Base-by-base conservation (phyloP, 2,329 filamentous ascomycete species). In the Penicillium nordicum region DNA sequence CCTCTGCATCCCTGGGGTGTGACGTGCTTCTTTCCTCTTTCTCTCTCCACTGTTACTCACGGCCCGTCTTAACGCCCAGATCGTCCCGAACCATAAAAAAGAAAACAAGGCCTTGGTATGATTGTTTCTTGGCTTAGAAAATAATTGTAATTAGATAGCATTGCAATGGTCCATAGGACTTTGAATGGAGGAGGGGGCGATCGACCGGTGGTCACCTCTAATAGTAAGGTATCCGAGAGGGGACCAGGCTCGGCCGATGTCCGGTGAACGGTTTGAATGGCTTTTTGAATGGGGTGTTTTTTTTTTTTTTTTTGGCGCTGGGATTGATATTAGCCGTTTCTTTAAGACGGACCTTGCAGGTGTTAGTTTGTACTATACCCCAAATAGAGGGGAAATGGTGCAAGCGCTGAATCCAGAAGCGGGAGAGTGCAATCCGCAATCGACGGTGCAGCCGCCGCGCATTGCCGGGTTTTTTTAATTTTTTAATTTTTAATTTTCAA, bases 11-110 rank as follows among this genome's bases (percentile, higher is more conserved):
- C 59, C 59, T 60, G 30, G 34, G 52, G 44, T 52, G 54, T 57
- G 59, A 61, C 54, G 57, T 55, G 42, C 49, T 54, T 44, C 27
- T 45, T 55, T 50, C 44, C 44, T 48, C 36, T 50, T 47, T 54
- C 44, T 41, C 46, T 57, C 46, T 38, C 58, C 58, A 58, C 59
- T 53, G 57, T 62, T 62, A 62, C 52, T 60, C 59, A 60, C 59
- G 53, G 57, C 52, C 57, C 58, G 56, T 46, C 55, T 58, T 49
- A 48, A 50, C 43, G 42, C 41, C 46, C 12, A 57, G 55, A 57
- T 57, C 55, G 54, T 49, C 50, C 55, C 55, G 55, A 54, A 47
- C 55, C 55, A 55, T 51, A 25, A 34, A 50, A 44, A 44, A 14
- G 16, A 29, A 34, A 21, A 34, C n/a, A 53, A 48, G 34, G 42